Evolutionary conservation across 345 rosid species (phyloP), one percentile per base, ranked within the genome.

Genomic region (Syzygium aqueum): DNA sequence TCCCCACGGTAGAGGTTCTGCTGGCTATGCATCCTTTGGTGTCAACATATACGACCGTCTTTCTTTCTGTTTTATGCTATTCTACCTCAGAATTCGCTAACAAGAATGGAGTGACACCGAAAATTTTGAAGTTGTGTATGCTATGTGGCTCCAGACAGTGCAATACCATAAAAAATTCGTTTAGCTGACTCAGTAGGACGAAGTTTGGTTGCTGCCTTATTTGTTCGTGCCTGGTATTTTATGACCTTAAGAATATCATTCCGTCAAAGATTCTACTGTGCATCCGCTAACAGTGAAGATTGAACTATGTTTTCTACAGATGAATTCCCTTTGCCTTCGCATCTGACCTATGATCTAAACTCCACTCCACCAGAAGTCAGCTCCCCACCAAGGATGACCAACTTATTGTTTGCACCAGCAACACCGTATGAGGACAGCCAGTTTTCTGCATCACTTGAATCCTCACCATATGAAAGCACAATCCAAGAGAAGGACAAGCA

Each of bases 291-390:
- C 37, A 49, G 14, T 28, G 22, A 52, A 28, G 53, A n/a, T 33
- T 84, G 22, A 51, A 28, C 85, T 84, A n/a, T 57, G 82, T 85
- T 87, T 88, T 80, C 40, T 89, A 52, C 95, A 95, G 99, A 92
- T 90, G 95, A 86, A 85, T 85, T 90, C 89, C 94, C 93, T 28
- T 51, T 87, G 90, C 82, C 91, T 87, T 90, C 83, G 78, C 89
- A 53, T 54, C 88, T 90, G 21, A 87, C 85, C 87, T 91, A 91
- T 89, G 91, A 93, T 89, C 87, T 91, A 82, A 95, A 92, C 91
- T 87, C 92, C 59, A 92, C 90, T 85, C 92, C 93, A 33, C 92
- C 91, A 90, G 95, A 93, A 90, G 93, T 83, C 46, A 90, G 85
- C 83, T 88, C 88, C 56, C 88, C 91, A 78, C 89, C 90, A 37